Percentiles rank a stretch among this genome's conserved stretches.
phyloP scores from a whole-genome alignment of 441 rosid genomes.

The Croton laevigatus region DNA sequence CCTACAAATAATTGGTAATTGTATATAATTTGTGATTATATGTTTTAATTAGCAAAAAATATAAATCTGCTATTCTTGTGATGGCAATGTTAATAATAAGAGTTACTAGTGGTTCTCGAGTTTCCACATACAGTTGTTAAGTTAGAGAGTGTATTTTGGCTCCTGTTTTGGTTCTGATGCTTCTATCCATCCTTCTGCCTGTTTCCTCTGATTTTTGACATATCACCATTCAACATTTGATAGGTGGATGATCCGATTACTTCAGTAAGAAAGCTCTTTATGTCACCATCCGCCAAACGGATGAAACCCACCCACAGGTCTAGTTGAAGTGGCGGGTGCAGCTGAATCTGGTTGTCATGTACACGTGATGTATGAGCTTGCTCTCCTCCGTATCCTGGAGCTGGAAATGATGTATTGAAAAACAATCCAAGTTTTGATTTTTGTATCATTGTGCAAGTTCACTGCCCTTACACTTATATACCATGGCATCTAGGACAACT shows the following conservation, averaged over 20 bases:
- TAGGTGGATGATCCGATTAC: constrained; percentile 86
- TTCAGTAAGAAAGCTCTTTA: constrained; percentile 74
- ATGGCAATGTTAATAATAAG: background rate
- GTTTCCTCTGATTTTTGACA: background rate
- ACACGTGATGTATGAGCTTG: constrained; percentile 1
- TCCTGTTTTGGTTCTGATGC: constrained; percentile 1
- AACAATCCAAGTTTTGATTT: constrained; percentile 1
- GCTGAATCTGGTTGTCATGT: background rate
- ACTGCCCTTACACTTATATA: background rate
- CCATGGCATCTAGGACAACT: background rate
- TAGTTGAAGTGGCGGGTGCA: constrained; percentile 20
- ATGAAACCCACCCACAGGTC: constrained; percentile 37
- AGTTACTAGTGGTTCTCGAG: background rate
- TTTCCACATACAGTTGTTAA: background rate
- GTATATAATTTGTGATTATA: no score
- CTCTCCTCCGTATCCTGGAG: background rate
- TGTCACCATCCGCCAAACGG: constrained; percentile 56
- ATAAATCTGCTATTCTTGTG: background rate
- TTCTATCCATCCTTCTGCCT: background rate
- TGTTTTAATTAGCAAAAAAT: no score
- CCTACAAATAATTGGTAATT: background rate
- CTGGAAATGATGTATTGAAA: background rate
- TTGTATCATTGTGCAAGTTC: constrained; percentile 1
- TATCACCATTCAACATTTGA: constrained; percentile 14
- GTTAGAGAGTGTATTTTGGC: background rate